Evolutionary conservation across 2,329 filamentous ascomycete genomes (phyloP), one percentile per base, ranked within the genome.

Genomic region (Ceratocystis cacaofunesta): DNA sequence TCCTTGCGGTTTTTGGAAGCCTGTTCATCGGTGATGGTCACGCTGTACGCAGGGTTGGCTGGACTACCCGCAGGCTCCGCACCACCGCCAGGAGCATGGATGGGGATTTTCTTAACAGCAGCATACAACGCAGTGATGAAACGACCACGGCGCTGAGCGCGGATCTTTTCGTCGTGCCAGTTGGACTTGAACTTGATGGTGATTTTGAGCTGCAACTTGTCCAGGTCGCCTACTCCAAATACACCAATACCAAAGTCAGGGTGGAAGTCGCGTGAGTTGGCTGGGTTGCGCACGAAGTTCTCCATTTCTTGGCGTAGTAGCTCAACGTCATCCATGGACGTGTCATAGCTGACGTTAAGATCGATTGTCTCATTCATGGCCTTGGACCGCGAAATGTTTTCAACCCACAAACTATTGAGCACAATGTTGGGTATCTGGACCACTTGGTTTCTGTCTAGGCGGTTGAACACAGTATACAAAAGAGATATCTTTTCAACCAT

Each of bases 111-210:
- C 76, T 90, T 89, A 67, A 96, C 78, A 2, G 92, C 91, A 7
- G 91, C 76, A 3, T 94, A 86, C 67, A 99, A 79, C 0, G 94
- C 94, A 72, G 92, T 96, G 85, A 97, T 95, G 77, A 99, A 97
- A 76, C 96, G 97, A 74, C 89, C 95, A 68, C 92, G 86, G 63
- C 92, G 85, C 5, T 87, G 82, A 19, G 87, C 86, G 50, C 92
- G 88, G 50, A 96, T 82, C 1, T 83, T 81, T 70, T 96, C 92
- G 75, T 96, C 91, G 70, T 90, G 85, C 89, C 89, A 92, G 76
- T 92, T 94, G 66, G 87, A 90, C 77, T 97, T 97, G 80, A 97
- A 91, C 72, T 88, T 85, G 72, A 96, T 91, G 71, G 89, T 86
- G 48, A 96, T 80, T 71, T 85, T 85, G 65, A 99, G 83, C 70